Conservation (phyloP, 495 filamentous ascomycete species). For the Xylaria nigripes region DNA sequence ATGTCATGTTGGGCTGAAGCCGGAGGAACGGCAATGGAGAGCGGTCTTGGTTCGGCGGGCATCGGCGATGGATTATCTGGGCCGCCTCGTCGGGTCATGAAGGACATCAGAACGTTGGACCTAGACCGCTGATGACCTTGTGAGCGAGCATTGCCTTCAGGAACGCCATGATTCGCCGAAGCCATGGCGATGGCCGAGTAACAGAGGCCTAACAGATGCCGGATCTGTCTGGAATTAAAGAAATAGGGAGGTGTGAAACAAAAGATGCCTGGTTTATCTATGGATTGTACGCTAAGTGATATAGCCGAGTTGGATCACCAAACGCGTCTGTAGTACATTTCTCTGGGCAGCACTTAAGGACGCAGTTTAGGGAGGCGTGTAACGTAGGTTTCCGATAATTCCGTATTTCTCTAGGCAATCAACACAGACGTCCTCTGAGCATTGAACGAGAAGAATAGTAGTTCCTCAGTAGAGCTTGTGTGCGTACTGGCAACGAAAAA, state of each 20-base stretch:
- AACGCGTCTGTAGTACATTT: conserved; percentile 4
- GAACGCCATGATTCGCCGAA: conserved; percentile 17
- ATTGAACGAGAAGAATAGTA: conserved; percentile 1
- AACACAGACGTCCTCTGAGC: background rate
- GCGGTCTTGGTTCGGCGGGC: conserved; percentile 15
- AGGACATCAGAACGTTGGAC: conserved; percentile 50
- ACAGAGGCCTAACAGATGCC: background rate
- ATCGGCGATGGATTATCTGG: conserved; percentile 38
- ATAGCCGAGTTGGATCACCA: conserved; percentile 3
- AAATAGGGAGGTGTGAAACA: conserved; percentile 7
- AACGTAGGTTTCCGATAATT: background rate
- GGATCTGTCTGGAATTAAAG: background rate
- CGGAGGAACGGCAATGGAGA: conserved; percentile 19
- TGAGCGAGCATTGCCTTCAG: conserved; percentile 15
- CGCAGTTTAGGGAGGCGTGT: background rate
- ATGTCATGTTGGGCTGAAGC: conserved; percentile 20
- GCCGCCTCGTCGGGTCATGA: conserved; percentile 47
- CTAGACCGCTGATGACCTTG: conserved; percentile 40
- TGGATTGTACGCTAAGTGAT: conserved; percentile 1
- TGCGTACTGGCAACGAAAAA: background rate
- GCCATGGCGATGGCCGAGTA: conserved; percentile 14
- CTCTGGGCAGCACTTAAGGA: background rate
- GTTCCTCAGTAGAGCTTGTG: background rate
- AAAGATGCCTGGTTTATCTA: conserved; percentile 1
- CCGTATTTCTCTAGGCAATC: background rate